A percentile compares a stretch with the other conserved stretches of the same genome.
Evolutionary conservation across 2,329 filamentous ascomycete species (phyloP).

Genomic region (Magnaporthales sp.): DNA sequence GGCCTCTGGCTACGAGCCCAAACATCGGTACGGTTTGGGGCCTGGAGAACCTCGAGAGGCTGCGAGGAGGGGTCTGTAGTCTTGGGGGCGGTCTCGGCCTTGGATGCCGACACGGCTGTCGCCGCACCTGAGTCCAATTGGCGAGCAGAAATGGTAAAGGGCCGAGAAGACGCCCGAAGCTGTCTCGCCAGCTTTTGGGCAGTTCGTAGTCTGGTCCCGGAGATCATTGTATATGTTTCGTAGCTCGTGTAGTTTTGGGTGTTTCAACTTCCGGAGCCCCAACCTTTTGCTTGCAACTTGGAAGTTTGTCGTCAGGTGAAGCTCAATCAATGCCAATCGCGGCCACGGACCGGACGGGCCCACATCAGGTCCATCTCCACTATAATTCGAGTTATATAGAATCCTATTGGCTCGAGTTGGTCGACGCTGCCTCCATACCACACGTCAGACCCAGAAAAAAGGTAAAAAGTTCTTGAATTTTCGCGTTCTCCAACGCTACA

Average conservation of each 20-base stretch:
- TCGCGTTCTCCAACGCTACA: neutral
- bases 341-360: neutral
- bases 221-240: slow-evolving; percentile 34
- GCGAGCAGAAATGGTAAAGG: slow-evolving; percentile 39
- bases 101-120: slow-evolving; percentile 26
- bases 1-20: slow-evolving; percentile 87
- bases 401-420: neutral
- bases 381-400: neutral
- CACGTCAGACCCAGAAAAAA: neutral
- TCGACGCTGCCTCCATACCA: neutral
- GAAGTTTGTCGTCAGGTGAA: neutral
- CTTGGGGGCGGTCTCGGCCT: slow-evolving; percentile 32
- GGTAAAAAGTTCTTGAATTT: neutral
- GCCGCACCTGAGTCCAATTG: slow-evolving; percentile 33
- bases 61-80: slow-evolving; percentile 29
- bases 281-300: neutral
- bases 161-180: slow-evolving; percentile 33
- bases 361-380: neutral
- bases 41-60: slow-evolving; percentile 55
- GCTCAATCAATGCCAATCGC: neutral
- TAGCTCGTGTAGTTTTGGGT: slow-evolving; percentile 5
- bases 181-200: slow-evolving; percentile 34
- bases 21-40: slow-evolving; percentile 71
- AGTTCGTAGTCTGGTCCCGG: slow-evolving; percentile 28
- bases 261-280: neutral